These are phyloP conservation scores for Phytopythium cucurbitacearum DNA, from an alignment of 352 stramenopile species.

Conservation along the genomic window DNA sequence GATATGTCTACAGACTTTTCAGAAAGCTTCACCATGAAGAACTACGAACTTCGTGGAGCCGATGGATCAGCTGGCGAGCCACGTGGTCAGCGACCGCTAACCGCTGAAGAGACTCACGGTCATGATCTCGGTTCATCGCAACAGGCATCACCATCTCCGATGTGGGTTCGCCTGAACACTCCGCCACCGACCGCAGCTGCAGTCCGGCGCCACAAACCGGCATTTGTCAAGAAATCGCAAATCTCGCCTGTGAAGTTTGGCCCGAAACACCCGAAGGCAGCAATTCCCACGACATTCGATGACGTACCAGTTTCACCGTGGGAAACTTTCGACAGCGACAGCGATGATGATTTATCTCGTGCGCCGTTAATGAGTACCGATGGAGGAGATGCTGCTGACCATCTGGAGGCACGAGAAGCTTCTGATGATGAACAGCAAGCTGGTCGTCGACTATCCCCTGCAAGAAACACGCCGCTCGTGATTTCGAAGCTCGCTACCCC, in stretches of 20 bases:
- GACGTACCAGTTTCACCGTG: constrained; percentile 21
- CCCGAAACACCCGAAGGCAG: neutral
- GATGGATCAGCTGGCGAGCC: neutral
- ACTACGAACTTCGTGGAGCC: neutral
- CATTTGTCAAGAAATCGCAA: too few species aligned
- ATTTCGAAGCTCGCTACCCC: neutral
- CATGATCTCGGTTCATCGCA: neutral
- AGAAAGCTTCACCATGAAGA: constrained; percentile 15
- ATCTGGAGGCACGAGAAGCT: too few species aligned
- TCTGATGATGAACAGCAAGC: constrained; percentile 1
- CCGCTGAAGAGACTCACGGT: constrained; percentile 2
- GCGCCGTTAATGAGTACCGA: neutral
- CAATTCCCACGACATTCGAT: constrained; percentile 9
- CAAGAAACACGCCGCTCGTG: neutral
- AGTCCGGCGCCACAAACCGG: neutral
- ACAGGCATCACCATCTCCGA: constrained; percentile 3
- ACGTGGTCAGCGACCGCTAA: neutral
- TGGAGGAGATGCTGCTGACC: too few species aligned
- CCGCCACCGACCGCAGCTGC: neutral
- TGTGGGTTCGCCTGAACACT: constrained; percentile 6
- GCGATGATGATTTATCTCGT: constrained; percentile 11
- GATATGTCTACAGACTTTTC: constrained; percentile 9
- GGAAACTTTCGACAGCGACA: constrained; percentile 20
- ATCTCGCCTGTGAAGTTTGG: too few species aligned
- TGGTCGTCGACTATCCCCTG: neutral